These are phyloP conservation scores for Vitis hybrid DNA, from an alignment of 177 flowering plant genomes.

Conservation along the genomic window DNA sequence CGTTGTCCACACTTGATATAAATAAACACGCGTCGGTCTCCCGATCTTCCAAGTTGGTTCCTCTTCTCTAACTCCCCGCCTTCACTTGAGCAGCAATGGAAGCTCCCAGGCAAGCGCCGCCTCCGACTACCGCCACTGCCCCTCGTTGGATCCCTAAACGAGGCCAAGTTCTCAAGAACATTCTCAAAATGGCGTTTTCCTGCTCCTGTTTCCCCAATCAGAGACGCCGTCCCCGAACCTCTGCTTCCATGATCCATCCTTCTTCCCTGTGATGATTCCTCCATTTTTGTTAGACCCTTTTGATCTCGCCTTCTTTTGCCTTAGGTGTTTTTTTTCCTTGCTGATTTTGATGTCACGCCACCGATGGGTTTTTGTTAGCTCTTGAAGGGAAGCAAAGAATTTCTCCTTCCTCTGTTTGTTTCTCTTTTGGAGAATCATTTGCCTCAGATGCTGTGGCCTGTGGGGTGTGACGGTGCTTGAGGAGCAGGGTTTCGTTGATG, in stretches of 20 bases:
- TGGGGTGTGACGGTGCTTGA: too few species aligned
- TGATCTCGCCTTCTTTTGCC: neutral
- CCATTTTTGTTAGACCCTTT: neutral
- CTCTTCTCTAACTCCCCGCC: neutral
- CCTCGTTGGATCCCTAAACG: slow-evolving; percentile 23
- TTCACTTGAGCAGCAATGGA: neutral
- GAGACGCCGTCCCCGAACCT: neutral
- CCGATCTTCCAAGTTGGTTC: neutral
- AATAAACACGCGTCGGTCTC: neutral
- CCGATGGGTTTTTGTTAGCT: too few species aligned
- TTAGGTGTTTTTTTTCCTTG: too few species aligned
- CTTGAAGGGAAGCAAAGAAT: too few species aligned
- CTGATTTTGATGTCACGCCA: too few species aligned
- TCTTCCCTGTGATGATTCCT: neutral
- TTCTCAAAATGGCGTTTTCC: slow-evolving; percentile 1
- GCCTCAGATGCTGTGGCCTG: too few species aligned
- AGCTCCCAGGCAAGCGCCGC: neutral
- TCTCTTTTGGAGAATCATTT: too few species aligned
- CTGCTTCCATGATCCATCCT: slow-evolving; percentile 2
- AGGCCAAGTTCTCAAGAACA: slow-evolving; percentile 15
- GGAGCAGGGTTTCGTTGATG: too few species aligned
- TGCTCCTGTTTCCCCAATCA: neutral
- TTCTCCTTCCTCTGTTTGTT: too few species aligned
- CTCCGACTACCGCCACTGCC: neutral
- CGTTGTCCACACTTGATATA: too few species aligned